Evolutionary conservation across 805 yeast species (phyloP).

Genomic region (Candida boidinii): DNA sequence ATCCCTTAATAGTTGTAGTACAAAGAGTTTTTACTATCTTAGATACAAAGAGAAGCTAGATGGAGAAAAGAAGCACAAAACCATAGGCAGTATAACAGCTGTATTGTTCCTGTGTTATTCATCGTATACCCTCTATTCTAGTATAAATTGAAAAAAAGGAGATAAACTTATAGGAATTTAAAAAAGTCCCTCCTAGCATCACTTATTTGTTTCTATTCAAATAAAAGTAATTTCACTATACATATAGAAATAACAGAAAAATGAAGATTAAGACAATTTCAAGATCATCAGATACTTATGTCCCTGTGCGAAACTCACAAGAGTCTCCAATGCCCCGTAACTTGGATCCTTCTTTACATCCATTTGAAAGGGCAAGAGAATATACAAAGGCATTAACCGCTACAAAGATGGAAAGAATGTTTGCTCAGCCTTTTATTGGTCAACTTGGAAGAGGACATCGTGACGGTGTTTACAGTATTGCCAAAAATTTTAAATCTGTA

Average conservation of each 20-base stretch:
- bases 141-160: too few species aligned
- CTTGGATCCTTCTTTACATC: conserved; percentile 89
- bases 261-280: conserved; percentile 86
- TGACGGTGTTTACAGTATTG: conserved; percentile 86
- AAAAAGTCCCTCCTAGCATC: too few species aligned
- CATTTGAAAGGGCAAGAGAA: conserved; percentile 95
- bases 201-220: too few species aligned
- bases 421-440: conserved; percentile 95
- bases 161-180: too few species aligned
- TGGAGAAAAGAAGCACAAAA: too few species aligned
- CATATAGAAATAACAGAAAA: not conserved
- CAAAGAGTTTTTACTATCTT: too few species aligned
- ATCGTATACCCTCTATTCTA: too few species aligned
- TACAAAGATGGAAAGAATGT: conserved; percentile 90
- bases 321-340: conserved; percentile 83
- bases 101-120: too few species aligned
- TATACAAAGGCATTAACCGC: conserved; percentile 92
- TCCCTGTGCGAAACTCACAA: conserved; percentile 87
- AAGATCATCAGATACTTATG: conserved; percentile 84
- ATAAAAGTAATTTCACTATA: too few species aligned
- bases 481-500: conserved; percentile 63
- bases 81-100: too few species aligned
- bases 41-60: too few species aligned
- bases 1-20: too few species aligned
- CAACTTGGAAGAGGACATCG: conserved; percentile 93